phyloP scores from a whole-genome alignment of 208 protist genomes.

The Crithidia expoeki region DNA sequence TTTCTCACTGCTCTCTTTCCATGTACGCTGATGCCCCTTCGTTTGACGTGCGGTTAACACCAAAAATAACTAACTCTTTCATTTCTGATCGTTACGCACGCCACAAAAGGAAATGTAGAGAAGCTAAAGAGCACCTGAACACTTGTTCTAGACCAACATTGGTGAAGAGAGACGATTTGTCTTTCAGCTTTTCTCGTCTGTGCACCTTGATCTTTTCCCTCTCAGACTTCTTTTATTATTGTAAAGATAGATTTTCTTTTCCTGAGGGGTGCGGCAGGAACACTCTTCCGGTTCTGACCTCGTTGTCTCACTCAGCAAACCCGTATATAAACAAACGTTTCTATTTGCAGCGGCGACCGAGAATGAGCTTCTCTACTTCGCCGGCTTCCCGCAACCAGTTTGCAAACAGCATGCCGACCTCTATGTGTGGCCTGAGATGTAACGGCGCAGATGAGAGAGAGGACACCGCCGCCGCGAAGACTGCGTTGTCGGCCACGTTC shows the following conservation, averaged over 20 bases:
- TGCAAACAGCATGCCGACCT: constrained; percentile 21
- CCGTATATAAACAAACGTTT: too few species aligned
- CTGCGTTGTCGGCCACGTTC: constrained; percentile 2
- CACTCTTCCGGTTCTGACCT: too few species aligned
- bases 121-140: background rate
- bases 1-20: too few species aligned
- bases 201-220: background rate
- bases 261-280: too few species aligned
- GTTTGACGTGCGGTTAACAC: too few species aligned
- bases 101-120: constrained; percentile 1
- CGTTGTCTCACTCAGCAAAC: too few species aligned
- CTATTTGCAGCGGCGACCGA: background rate
- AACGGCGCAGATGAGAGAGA: background rate
- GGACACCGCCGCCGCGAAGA: background rate
- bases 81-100: too few species aligned
- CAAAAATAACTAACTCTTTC: too few species aligned
- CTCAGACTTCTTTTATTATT: background rate
- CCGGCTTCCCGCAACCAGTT: constrained; percentile 11
- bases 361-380: constrained; percentile 6
- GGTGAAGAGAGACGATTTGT: background rate
- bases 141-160: background rate
- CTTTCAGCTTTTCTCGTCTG: background rate
- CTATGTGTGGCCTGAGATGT: constrained; percentile 1
- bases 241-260: too few species aligned
- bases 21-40: too few species aligned